A percentile compares a stretch with the other conserved stretches of the same genome.
Conservation (phyloP, 2,329 filamentous ascomycete species). For the Cordyceps fumosorosea region DNA sequence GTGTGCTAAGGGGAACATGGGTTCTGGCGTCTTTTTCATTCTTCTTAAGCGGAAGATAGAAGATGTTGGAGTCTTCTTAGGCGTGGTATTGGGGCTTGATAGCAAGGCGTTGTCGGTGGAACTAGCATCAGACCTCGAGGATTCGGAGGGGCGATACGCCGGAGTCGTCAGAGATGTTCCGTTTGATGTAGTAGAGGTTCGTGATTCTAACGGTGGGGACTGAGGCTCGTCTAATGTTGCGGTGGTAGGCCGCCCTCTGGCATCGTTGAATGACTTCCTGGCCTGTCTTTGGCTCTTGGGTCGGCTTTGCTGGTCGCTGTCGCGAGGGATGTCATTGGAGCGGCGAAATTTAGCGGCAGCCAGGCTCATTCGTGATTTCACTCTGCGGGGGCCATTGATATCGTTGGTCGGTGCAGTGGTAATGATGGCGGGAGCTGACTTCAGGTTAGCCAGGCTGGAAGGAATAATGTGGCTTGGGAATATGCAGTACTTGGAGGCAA, state of each 20-base stretch:
- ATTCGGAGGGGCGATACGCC: conserved; percentile 54
- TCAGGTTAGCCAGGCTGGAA: conserved; percentile 20
- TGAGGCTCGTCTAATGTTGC: conserved; percentile 51
- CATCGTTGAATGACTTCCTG: conserved; percentile 40
- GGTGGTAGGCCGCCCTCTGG: conserved; percentile 24
- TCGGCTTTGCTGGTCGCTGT: conserved; percentile 11
- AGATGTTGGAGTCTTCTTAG: conserved; percentile 53
- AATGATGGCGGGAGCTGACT: conserved; percentile 66
- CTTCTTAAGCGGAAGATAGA: conserved; percentile 79
- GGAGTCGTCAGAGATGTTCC: conserved; percentile 42
- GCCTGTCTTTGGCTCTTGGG: conserved; percentile 15
- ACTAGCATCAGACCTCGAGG: conserved; percentile 82
- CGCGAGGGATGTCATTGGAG: conserved; percentile 40
- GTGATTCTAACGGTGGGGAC: conserved; percentile 25
- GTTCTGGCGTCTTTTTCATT: conserved; percentile 64
- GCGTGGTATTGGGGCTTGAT: conserved; percentile 54
- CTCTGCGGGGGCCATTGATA: conserved; percentile 46
- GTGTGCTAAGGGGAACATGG: conserved; percentile 78
- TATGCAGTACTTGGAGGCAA: conserved; percentile 47
- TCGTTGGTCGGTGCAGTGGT: conserved; percentile 82
- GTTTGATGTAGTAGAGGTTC: conserved; percentile 23
- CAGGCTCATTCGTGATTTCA: conserved; percentile 48
- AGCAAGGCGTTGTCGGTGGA: conserved; percentile 59
- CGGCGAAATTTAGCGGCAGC: conserved; percentile 45
- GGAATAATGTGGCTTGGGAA: conserved; percentile 14